phyloP scores from a whole-genome alignment of 768 basidiomycete species.

The Mycena sanguinolenta region DNA sequence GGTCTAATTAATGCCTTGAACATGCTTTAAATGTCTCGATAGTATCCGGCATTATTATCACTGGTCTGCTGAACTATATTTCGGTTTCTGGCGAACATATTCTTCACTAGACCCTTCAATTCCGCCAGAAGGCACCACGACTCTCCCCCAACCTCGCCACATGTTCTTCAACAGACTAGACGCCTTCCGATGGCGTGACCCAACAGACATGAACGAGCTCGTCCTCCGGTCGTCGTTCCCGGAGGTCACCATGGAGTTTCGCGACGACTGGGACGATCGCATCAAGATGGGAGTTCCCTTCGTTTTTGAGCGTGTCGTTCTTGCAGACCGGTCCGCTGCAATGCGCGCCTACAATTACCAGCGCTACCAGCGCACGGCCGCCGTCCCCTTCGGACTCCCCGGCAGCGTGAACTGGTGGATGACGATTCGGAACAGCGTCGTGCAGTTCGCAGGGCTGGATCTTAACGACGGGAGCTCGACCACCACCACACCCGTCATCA shows the following conservation, averaged over 20 bases:
- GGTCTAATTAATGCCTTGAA: neutral
- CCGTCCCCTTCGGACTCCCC: conserved; percentile 79
- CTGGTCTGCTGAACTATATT: conserved; percentile 92
- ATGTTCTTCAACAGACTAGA: conserved; percentile 83
- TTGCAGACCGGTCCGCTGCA: conserved; percentile 89
- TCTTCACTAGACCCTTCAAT: conserved; percentile 84
- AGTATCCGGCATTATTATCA: conserved; percentile 96
- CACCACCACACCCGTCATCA: conserved; percentile 81
- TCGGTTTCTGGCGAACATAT: conserved; percentile 94
- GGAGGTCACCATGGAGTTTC: conserved; percentile 82
- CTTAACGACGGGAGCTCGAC: conserved; percentile 59
- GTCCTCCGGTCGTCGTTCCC: conserved; percentile 86
- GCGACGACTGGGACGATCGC: conserved; percentile 88
- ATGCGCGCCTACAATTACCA: conserved; percentile 78
- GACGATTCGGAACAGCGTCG: conserved; percentile 78
- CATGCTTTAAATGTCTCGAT: neutral
- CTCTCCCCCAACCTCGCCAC: conserved; percentile 80
- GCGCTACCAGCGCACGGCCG: conserved; percentile 82
- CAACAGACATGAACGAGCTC: conserved; percentile 91
- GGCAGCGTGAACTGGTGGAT: conserved; percentile 90
- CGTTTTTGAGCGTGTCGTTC: conserved; percentile 88
- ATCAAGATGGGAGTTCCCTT: conserved; percentile 75
- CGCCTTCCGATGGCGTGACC: conserved; percentile 89
- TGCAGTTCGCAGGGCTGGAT: conserved; percentile 76
- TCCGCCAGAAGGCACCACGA: conserved; percentile 72